These are phyloP conservation scores for Byssochlamys sp. DNA, from an alignment of 2,329 filamentous ascomycete species.

Conservation along the genomic window DNA sequence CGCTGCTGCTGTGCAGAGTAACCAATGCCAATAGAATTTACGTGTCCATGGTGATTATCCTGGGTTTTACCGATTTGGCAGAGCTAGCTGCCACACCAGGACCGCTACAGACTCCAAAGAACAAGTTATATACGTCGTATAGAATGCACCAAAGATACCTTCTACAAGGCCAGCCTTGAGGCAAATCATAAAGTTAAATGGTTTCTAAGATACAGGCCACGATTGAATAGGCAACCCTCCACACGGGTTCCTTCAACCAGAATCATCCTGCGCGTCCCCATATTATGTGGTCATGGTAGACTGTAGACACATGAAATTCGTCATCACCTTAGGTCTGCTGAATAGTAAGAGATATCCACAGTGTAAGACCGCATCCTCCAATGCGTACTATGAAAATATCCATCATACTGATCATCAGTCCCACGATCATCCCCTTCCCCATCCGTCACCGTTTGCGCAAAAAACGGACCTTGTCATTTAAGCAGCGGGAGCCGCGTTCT, in stretches of 20 bases:
- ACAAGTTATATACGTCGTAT: background rate
- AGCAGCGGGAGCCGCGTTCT: constrained; percentile 32
- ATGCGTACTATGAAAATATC: constrained; percentile 19
- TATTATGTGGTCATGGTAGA: constrained; percentile 8
- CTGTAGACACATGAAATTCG: constrained; percentile 5
- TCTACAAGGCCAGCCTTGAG: constrained; percentile 16
- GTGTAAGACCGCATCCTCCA: constrained; percentile 8
- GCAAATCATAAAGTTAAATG: constrained; percentile 31
- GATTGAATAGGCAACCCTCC: constrained; percentile 22
- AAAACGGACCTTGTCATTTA: constrained; percentile 20
- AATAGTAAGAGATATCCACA: constrained; percentile 18
- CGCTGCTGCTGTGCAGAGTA: background rate
- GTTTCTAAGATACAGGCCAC: constrained; percentile 33
- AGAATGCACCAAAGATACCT: background rate
- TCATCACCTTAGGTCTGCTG: constrained; percentile 12
- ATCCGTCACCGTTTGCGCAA: constrained; percentile 9
- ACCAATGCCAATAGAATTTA: background rate
- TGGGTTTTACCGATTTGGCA: no score
- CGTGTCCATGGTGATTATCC: background rate
- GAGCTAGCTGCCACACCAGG: background rate
- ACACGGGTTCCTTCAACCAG: constrained; percentile 8
- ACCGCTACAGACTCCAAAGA: background rate
- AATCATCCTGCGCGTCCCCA: constrained; percentile 10
- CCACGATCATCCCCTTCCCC: background rate
- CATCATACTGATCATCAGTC: constrained; percentile 7